phyloP scores from a whole-genome alignment of 2,329 filamentous ascomycete species.

The Verticillium isaacii region DNA sequence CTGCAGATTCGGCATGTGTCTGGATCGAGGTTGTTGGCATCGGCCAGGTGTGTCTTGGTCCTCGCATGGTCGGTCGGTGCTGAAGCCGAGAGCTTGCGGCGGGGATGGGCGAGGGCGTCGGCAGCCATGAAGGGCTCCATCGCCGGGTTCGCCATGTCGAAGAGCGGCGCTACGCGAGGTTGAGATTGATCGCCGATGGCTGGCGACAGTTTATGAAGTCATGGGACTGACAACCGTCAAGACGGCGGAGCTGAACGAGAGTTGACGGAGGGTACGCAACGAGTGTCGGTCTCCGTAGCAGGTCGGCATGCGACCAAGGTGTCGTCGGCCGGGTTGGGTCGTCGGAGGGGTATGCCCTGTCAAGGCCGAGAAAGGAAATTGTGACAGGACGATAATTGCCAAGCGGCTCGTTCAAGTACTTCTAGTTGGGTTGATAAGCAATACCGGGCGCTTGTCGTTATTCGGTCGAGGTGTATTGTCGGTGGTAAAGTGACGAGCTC shows the following conservation, averaged over 20 bases:
- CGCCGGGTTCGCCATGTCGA: constrained; percentile 16
- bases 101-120: constrained; percentile 21
- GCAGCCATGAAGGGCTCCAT: constrained; percentile 17
- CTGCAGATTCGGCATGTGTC: constrained; percentile 98
- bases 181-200: neutral
- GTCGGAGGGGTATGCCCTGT: neutral
- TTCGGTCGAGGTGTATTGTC: neutral
- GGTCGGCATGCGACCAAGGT: neutral
- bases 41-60: constrained; percentile 4
- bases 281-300: neutral
- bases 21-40: constrained; percentile 36
- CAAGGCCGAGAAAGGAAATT: neutral
- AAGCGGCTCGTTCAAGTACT: neutral
- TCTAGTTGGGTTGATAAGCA: neutral
- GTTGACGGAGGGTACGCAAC: neutral
- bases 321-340: neutral
- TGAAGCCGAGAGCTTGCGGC: constrained; percentile 16
- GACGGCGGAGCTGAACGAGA: neutral
- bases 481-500: neutral
- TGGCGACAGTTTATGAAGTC: constrained; percentile 7
- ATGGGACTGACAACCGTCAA: constrained; percentile 1
- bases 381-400: neutral
- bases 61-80: constrained; percentile 3
- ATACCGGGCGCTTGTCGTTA: neutral
- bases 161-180: neutral